A percentile compares a stretch with the other conserved stretches of the same genome.
Evolutionary conservation across 2,329 filamentous ascomycete species (phyloP).

Genomic region (Pseudogymnoascus sp.): DNA sequence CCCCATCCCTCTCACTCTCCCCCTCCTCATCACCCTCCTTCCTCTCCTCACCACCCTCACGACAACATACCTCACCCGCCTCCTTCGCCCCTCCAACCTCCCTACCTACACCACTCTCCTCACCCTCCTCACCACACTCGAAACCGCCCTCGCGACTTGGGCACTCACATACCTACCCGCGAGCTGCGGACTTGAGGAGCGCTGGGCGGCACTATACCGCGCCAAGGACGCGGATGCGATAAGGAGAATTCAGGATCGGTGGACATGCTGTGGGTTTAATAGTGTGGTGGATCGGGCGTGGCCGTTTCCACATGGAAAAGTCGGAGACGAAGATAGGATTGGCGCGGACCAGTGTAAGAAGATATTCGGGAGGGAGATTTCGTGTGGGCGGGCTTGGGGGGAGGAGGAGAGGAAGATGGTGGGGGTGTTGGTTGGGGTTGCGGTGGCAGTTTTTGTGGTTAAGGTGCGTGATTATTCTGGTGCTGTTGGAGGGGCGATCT

Average conservation of each 20-base stretch:
- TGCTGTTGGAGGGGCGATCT: not conserved
- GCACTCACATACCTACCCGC: slow-evolving; percentile 25
- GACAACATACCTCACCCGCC: slow-evolving; percentile 10
- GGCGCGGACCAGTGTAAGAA: slow-evolving; percentile 35
- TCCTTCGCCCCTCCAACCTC: not conserved
- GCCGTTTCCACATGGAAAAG: slow-evolving; percentile 42
- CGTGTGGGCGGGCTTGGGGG: slow-evolving; percentile 51
- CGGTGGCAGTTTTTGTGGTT: slow-evolving; percentile 44
- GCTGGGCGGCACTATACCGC: slow-evolving; percentile 48
- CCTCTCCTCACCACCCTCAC: slow-evolving; percentile 26
- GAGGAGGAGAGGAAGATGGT: slow-evolving; percentile 44
- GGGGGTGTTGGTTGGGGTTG: slow-evolving; percentile 47
- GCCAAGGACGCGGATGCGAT: slow-evolving; percentile 44
- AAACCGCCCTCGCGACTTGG: slow-evolving; percentile 26
- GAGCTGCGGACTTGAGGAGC: slow-evolving; percentile 46
- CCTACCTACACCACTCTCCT: slow-evolving; percentile 23
- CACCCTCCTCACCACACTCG: slow-evolving; percentile 27
- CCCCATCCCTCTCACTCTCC: slow-evolving; percentile 25
- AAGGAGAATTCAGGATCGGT: slow-evolving; percentile 53
- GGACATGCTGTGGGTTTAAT: slow-evolving; percentile 59
- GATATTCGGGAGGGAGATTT: slow-evolving; percentile 36
- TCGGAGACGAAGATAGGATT: too few relatives aligned
- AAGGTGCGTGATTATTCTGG: slow-evolving; percentile 38
- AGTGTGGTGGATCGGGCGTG: slow-evolving; percentile 51
- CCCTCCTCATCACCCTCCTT: slow-evolving; percentile 24